Percentiles rank a stretch among this genome's conserved stretches.
These are phyloP conservation scores for Russula virescens DNA, from an alignment of 768 basidiomycete species.

Conservation along the genomic window DNA sequence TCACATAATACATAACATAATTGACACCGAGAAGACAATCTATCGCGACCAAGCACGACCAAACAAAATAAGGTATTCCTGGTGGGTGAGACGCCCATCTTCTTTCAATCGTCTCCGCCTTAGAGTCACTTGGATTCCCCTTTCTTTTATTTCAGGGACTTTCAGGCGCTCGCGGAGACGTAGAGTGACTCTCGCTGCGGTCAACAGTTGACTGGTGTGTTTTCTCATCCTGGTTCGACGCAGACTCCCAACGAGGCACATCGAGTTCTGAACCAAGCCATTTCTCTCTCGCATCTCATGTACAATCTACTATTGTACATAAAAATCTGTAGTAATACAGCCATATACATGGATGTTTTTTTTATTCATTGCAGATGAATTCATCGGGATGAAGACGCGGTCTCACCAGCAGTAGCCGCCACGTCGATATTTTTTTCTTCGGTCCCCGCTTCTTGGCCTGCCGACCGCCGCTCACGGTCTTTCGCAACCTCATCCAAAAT, in stretches of 20 bases:
- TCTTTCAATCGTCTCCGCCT: constrained; percentile 23
- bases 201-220: constrained; percentile 22
- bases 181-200: constrained; percentile 23
- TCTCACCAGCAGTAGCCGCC: constrained; percentile 20
- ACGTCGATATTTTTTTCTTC: constrained; percentile 15
- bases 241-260: constrained; percentile 23
- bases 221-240: constrained; percentile 19
- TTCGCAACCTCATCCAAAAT: constrained; percentile 81
- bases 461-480: constrained; percentile 48
- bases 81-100: no score
- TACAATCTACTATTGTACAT: constrained; percentile 3
- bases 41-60: constrained; percentile 8
- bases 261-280: background rate
- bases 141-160: constrained; percentile 17
- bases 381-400: background rate
- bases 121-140: constrained; percentile 30
- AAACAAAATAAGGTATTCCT: no score
- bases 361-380: background rate
- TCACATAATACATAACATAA: background rate
- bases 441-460: constrained; percentile 32
- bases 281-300: background rate
- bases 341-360: background rate
- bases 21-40: background rate
- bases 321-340: background rate
- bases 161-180: constrained; percentile 29